Conservation (phyloP, 441 rosid species). For the Erysimum cheiri region DNA sequence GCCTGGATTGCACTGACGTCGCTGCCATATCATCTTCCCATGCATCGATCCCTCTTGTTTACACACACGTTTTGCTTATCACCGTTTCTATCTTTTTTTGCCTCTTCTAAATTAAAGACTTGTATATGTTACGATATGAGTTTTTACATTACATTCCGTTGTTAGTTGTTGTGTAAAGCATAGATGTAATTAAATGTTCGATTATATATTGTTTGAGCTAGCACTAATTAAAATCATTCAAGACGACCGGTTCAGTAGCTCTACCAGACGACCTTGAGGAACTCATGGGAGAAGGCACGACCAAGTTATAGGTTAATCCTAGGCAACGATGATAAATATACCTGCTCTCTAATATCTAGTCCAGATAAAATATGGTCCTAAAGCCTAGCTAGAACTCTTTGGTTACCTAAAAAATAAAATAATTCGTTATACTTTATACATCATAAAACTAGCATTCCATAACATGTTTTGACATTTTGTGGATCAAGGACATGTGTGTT, state of each 20-base stretch:
- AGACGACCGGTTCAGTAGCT: not conserved
- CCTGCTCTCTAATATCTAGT: not conserved
- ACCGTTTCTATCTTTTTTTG: slow-evolving; percentile 7
- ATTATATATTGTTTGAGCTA: not conserved
- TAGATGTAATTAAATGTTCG: slow-evolving; percentile 8
- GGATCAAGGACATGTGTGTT: slow-evolving; percentile 11
- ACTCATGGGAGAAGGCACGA: not conserved
- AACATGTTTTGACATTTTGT: slow-evolving; percentile 10
- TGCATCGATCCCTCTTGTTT: slow-evolving; percentile 24
- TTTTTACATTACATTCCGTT: slow-evolving; percentile 9
- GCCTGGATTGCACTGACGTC: slow-evolving; percentile 53
- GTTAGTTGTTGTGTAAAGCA: slow-evolving; percentile 11
- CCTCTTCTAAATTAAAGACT: slow-evolving; percentile 31
- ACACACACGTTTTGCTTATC: slow-evolving; percentile 16
- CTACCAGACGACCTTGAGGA: not conserved
- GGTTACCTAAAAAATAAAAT: not conserved
- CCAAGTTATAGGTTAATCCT: not conserved
- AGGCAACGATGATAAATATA: no score
- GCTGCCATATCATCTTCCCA: slow-evolving; percentile 15
- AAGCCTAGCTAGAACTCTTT: not conserved
- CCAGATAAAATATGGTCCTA: not conserved
- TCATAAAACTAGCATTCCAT: slow-evolving; percentile 16
- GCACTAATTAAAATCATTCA: not conserved
- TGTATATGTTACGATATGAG: slow-evolving; percentile 3
- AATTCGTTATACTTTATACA: not conserved